Evolutionary conservation across 805 yeast genomes (phyloP), one percentile per base, ranked within the genome.

Genomic region (Candida sakaeoensis): DNA sequence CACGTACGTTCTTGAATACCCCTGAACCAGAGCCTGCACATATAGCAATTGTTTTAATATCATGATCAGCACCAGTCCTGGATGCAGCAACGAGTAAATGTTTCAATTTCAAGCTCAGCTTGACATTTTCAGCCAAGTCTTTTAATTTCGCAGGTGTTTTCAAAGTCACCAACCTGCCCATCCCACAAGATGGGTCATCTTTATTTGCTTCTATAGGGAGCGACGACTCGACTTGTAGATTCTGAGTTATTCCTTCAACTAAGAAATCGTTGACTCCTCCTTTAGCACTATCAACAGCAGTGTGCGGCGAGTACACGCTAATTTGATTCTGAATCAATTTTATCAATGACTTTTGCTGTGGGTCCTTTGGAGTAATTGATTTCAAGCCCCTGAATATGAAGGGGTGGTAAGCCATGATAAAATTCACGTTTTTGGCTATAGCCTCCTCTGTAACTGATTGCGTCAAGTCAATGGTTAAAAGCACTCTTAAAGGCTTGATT

Each of bases 181-280:
- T 84, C 0, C 97, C 98, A 30, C 84, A 82, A 3, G 69, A 79
- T 38, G 65, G 66, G 22, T 64, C 73, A 1, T 53, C 55, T 5
- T 56, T 47, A 33, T 70, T 71, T 1, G 77, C 72, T 35, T 70
- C 68, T 32, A 82, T 69, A 17, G 79, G 64, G 5, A 54, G 48
- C 41, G 57, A 48, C 16, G 44, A 47, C 34, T 18, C 34, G 29
- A 49, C 58, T 54, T 39, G 41, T 44, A 75, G 43, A 1, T 54
- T 52, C 6, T 48, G 39, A 6, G 58, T 53, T 5, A 83, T 61
- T 2, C 86, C 85, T 27, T 75, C 78, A 1, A 77, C 84, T 30
- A 93, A 69, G 84, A 95, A 93, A 57, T 89, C 98, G 50, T 93
- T 93, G 46, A 93, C 96, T 16, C 99, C 99, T n/a, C 83, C 85